Base-by-base conservation (phyloP, 1,284 basidiomycete genomes). In the Apiotrichum akiyoshidainum region DNA sequence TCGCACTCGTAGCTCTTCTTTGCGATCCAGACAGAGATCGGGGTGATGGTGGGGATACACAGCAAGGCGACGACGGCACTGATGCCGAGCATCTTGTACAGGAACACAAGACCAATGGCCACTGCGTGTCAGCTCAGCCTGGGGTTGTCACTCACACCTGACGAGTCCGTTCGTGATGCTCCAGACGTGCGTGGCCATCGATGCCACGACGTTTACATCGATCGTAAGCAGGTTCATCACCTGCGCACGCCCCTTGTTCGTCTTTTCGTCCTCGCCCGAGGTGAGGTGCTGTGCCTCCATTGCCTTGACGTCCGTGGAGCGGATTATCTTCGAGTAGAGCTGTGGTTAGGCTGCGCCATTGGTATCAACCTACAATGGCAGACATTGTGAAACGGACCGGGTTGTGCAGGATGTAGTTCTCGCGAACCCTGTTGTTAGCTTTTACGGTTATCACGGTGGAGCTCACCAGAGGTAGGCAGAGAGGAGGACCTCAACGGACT, bases 161-260 rank as follows among this genome's bases (percentile, higher is more conserved):
- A 74, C 51, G 4, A 72, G 26, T 1, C 70, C 69, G 47, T 77
- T 75, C 5, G 70, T 60, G 21, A 75, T 65, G 37, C 49, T 55
- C 69, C 72, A 76, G 5, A 69, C 46, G 26, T 71, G 64, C 2
- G 65, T 69, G 0, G 71, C 73, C 56, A 78, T 57, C 1, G 64
- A 61, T 1, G 72, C 68, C 22, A 77, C 64, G 8, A 63, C 67
- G 16, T 56, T 55, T 1, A 66, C 61, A 59, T 78, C 77, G 33
- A 75, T 74, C 4, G 72, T 74, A 17, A 78, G 58, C 22, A 78
- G 60, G 61, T 78, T 77, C 65, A 78, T 69, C 47, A 74, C 70
- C 54, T 77, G 73, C 37, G 64, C 67, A 37, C 75, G 58, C 26
- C 75, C 74, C 54, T 71, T 68, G 39, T 60, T 64, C 5, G 59